phyloP scores from a whole-genome alignment of 2,329 filamentous ascomycete species.

The Daldinia sp. region DNA sequence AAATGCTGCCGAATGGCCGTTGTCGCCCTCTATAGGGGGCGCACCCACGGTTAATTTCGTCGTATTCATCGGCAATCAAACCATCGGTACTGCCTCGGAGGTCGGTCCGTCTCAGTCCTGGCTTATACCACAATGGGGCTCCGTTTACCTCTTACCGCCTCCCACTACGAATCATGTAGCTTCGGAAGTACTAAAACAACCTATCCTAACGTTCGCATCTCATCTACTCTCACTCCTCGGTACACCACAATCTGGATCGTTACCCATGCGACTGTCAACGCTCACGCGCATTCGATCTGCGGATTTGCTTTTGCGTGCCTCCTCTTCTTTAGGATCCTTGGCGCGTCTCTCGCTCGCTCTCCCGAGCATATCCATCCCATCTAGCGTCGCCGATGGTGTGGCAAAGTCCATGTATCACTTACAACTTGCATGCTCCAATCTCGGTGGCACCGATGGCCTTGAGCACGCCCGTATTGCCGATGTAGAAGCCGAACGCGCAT shows the following conservation, averaged over 20 bases:
- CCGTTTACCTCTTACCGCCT: conserved; percentile 66
- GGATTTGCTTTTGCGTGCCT: conserved; percentile 85
- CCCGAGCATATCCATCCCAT: conserved; percentile 89
- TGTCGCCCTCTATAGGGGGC: conserved; percentile 90
- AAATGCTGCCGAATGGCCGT: conserved; percentile 96
- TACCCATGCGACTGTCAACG: conserved; percentile 85
- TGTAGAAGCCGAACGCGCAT: conserved; percentile 87
- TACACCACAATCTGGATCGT: conserved; percentile 80
- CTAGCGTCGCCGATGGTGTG: conserved; percentile 85
- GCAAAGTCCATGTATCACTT: conserved; percentile 81
- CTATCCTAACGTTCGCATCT: conserved; percentile 88
- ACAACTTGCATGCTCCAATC: conserved; percentile 75
- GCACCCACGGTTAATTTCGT: conserved; percentile 97
- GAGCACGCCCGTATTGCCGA: conserved; percentile 86
- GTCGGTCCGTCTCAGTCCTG: conserved; percentile 70
- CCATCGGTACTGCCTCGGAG: conserved; percentile 62
- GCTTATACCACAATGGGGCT: conserved; percentile 96
- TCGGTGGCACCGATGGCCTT: conserved; percentile 73
- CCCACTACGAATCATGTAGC: conserved; percentile 62
- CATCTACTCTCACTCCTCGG: conserved; percentile 90
- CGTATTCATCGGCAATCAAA: conserved; percentile 84
- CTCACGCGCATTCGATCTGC: conserved; percentile 86
- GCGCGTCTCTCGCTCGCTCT: conserved; percentile 85
- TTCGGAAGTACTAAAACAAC: conserved; percentile 73
- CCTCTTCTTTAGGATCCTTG: conserved; percentile 91